Conservation (phyloP, 108 stramenopile species). For the Cylindrotheca closterium region DNA sequence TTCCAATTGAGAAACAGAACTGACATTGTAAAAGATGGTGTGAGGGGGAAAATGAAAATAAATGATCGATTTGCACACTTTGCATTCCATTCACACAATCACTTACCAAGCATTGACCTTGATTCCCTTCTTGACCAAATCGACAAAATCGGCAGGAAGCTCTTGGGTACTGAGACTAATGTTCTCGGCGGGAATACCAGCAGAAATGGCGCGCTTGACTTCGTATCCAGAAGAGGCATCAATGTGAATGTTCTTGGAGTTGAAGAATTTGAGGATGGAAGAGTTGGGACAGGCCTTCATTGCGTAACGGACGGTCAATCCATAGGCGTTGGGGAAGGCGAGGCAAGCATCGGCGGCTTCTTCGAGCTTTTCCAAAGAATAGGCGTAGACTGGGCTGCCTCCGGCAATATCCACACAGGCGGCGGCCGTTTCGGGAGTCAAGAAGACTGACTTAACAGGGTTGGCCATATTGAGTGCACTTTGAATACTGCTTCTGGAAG, state of each 20-base stretch:
- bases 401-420: slow-evolving; percentile 70
- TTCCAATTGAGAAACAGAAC: slow-evolving; percentile 92
- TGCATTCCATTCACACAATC: no score
- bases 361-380: slow-evolving; percentile 82
- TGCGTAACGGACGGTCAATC: slow-evolving; percentile 96
- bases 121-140: slow-evolving; percentile 77
- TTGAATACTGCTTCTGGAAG: no score
- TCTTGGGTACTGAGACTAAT: slow-evolving; percentile 95
- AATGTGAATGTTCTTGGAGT: slow-evolving; percentile 88
- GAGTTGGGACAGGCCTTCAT: slow-evolving; percentile 97
- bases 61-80: not conserved
- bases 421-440: slow-evolving; percentile 80
- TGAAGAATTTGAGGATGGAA: slow-evolving; percentile 88
- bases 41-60: not conserved
- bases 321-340: slow-evolving; percentile 94
- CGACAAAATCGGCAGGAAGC: slow-evolving; percentile 86
- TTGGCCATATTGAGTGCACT: slow-evolving; percentile 30
- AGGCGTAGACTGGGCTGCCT: slow-evolving; percentile 95
- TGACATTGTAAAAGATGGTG: no score
- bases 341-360: slow-evolving; percentile 85
- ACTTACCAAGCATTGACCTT: slow-evolving; percentile 85
- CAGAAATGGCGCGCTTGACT: slow-evolving; percentile 84
- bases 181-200: slow-evolving; percentile 84
- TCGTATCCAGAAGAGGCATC: slow-evolving; percentile 95
- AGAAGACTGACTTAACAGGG: slow-evolving; percentile 58